Evolutionary conservation across 148 eudicot species (phyloP).

Genomic region (Arctostaphylos glauca): DNA sequence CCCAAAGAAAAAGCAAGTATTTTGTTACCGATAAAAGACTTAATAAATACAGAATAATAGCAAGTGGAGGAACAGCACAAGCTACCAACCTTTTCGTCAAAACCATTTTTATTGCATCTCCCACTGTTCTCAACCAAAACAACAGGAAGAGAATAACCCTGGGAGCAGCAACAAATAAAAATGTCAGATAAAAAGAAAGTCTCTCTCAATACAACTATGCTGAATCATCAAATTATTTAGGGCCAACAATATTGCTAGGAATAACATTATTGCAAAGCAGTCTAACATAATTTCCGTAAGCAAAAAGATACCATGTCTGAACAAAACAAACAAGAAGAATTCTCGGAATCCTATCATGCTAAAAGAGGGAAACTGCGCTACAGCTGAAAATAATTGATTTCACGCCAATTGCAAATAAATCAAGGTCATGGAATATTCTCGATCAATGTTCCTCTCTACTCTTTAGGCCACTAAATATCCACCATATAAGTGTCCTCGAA

Average conservation of each 20-base stretch:
- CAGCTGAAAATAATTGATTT: background rate
- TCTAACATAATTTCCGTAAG: background rate
- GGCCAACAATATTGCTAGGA: background rate
- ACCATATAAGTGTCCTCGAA: background rate
- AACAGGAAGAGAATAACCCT: constrained; percentile 70
- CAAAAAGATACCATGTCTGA: background rate
- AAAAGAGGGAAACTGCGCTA: background rate
- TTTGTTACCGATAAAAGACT: background rate
- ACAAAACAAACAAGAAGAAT: background rate
- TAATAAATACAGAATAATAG: background rate
- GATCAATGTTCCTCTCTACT: background rate
- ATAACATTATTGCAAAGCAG: background rate
- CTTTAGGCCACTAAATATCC: background rate
- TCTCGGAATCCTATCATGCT: background rate
- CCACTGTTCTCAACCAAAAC: constrained; percentile 98
- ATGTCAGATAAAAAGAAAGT: constrained; percentile 7
- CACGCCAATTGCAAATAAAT: background rate
- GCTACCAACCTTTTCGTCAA: constrained; percentile 74
- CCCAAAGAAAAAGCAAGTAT: constrained; percentile 1
- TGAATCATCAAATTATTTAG: background rate
- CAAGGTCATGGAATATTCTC: background rate
- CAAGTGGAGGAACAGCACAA: background rate
- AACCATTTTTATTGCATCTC: constrained; percentile 84
- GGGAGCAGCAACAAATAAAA: constrained; percentile 21
- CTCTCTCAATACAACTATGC: background rate